Percentiles rank a stretch among this genome's conserved stretches.
These are phyloP conservation scores for Gracilaria vermiculophylla DNA, from an alignment of 23 red algal genomes.

Conservation along the genomic window DNA sequence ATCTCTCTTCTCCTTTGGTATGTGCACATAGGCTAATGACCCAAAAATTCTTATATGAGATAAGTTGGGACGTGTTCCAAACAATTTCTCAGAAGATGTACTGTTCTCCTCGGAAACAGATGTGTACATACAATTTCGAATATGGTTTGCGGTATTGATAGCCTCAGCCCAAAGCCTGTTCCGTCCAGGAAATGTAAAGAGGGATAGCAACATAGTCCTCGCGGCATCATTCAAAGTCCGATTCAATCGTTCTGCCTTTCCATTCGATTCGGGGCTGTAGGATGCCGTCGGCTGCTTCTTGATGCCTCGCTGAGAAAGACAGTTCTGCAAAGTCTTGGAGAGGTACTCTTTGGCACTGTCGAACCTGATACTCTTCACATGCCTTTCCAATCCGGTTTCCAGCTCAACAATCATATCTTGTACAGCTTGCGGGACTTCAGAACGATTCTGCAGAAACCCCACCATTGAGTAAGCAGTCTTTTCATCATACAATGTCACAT, in stretches of 20 bases:
- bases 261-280: slow-evolving; percentile 31
- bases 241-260: slow-evolving; percentile 4
- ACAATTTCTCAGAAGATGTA: not conserved
- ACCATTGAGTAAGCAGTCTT: too few species aligned
- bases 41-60: slow-evolving; percentile 25
- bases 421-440: too few species aligned
- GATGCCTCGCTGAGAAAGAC: not conserved
- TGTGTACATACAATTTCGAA: not conserved
- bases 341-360: slow-evolving; percentile 27
- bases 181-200: not conserved
- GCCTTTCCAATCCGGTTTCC: too few species aligned
- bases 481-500: too few species aligned
- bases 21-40: slow-evolving; percentile 7
- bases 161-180: not conserved
- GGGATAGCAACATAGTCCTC: not conserved
- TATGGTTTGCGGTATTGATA: not conserved
- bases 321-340: not conserved
- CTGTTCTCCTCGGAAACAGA: not conserved
- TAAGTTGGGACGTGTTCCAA: not conserved
- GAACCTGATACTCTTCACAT: too few species aligned
- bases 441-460: too few species aligned
- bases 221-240: slow-evolving; percentile 4
- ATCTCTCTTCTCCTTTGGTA: not conserved
- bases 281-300: not conserved
- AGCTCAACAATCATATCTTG: too few species aligned